phyloP scores from a whole-genome alignment of 1,139 yeast species.

The Sugiyamaella pinicola region DNA sequence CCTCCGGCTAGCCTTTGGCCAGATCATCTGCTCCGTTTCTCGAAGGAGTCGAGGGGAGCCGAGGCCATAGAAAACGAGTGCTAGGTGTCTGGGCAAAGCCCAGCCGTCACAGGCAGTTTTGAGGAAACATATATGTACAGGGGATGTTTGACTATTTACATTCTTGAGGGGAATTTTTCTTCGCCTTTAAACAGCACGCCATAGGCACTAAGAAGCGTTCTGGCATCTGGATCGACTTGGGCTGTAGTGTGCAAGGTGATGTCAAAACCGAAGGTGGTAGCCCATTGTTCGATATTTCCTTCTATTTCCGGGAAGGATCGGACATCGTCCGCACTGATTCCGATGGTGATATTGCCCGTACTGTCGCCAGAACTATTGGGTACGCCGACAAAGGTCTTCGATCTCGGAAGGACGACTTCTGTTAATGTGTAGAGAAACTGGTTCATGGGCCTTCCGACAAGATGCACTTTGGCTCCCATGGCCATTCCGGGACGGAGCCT shows the following conservation, averaged over 20 bases:
- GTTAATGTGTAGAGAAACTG: constrained; percentile 85
- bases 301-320: constrained; percentile 92
- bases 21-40: constrained; percentile 6
- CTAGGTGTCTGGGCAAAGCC: too few species aligned
- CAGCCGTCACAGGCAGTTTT: too few species aligned
- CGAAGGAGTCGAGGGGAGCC: too few species aligned
- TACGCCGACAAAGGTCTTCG: constrained; percentile 84
- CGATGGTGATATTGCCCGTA: constrained; percentile 84
- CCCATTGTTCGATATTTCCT: constrained; percentile 87
- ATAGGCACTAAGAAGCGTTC: constrained; percentile 76
- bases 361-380: constrained; percentile 77
- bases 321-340: constrained; percentile 75
- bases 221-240: constrained; percentile 89
- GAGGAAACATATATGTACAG: constrained; percentile 13
- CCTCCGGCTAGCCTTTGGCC: constrained; percentile 12
- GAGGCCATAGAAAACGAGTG: too few species aligned
- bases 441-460: constrained; percentile 79
- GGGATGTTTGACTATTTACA: constrained; percentile 27
- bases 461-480: constrained; percentile 85
- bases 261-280: constrained; percentile 82
- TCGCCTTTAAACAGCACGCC: constrained; percentile 76
- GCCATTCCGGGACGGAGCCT: constrained; percentile 83
- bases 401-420: constrained; percentile 90
- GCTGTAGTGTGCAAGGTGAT: constrained; percentile 86
- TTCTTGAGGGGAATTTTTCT: constrained; percentile 46